Base-by-base conservation (phyloP, 2,329 filamentous ascomycete species). In the Fusarium marasasianum region DNA sequence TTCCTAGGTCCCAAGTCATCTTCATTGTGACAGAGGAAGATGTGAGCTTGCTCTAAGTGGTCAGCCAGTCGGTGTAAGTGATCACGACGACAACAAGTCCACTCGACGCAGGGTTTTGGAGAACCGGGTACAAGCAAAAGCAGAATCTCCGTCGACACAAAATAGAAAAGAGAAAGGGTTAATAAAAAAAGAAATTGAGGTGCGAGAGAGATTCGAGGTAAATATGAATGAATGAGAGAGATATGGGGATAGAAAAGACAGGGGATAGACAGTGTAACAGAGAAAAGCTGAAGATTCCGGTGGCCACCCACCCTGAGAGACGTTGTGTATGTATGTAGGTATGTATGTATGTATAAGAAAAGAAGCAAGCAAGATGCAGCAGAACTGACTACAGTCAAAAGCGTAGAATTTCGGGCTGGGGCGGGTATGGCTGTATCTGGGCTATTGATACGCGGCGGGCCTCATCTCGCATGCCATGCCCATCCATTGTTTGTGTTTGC, bases 1-100 rank as follows among this genome's bases (percentile, higher is more conserved):
- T 74, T 58, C 62, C 75, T 53, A 74, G 72, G 72, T 78, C 76
- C 77, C 77, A 78, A n/a, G 72, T 76, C 66, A 77, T 66, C 70
- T 78, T 76, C 77, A 78, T 78, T 62, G 50, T 71, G 67, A 60
- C 57, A 62, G 63, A 47, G 45, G 54, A 53, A 43, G 63, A 60
- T 61, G 63, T 29, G 44, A 63, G 37, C n/a, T 38, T 59, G 56
- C 51, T 74, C 51, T 24, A 44, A 63, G 62, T 68, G 50, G 38
- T 29, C 69, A 51, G n/a, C 29, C 22, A 18, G 48, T 62, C 37
- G 37, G 63, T 73, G 41, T 54, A 57, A 69, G 65, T 61, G 47
- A n/a, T 26, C 24, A 57, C 26, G 58, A 53, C 33, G 22, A 51
- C 26, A 26, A 57, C 59, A n/a, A 51, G 56, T 43, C 38, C 33